Percentiles rank a stretch among this genome's conserved stretches.
Conservation (phyloP, 139 green algal species). For the Micromonas commoda region DNA sequence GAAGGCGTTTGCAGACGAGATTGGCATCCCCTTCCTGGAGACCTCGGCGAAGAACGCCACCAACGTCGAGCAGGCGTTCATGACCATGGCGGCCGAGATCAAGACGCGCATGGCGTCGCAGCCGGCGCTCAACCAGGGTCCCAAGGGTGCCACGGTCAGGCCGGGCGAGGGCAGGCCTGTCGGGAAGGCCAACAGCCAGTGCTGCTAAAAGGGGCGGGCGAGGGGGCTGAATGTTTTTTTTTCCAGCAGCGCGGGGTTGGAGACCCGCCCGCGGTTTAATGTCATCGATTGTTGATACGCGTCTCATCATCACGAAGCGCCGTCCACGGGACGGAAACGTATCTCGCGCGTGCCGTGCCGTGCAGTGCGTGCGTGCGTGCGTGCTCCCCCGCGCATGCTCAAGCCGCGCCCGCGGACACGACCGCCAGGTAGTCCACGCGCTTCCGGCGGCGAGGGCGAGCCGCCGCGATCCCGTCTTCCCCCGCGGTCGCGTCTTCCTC, state of each 20-base stretch:
- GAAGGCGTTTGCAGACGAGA: slow-evolving; percentile 98
- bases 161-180: slow-evolving; percentile 75
- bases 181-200: slow-evolving; percentile 60
- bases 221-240: background rate
- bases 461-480: background rate
- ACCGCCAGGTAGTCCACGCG: too few species aligned
- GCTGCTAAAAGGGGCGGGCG: slow-evolving; percentile 60
- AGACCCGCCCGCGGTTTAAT: too few species aligned
- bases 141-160: slow-evolving; percentile 53
- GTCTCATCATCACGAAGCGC: too few species aligned
- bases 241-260: background rate
- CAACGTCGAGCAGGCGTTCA: slow-evolving; percentile 99
- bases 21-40: slow-evolving; percentile 98
- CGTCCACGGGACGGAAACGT: too few species aligned
- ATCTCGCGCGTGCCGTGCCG: too few species aligned
- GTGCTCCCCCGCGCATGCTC: too few species aligned
- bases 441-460: too few species aligned
- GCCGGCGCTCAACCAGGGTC: slow-evolving; percentile 52
- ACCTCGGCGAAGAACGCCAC: slow-evolving; percentile 96
- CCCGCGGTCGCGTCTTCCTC: too few species aligned
- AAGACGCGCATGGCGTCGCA: slow-evolving; percentile 95
- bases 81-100: slow-evolving; percentile 99
- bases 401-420: too few species aligned
- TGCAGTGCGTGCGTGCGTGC: too few species aligned
- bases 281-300: too few species aligned